These are phyloP conservation scores for Penicillium chermesinum DNA, from an alignment of 495 filamentous ascomycete species.

Conservation along the genomic window DNA sequence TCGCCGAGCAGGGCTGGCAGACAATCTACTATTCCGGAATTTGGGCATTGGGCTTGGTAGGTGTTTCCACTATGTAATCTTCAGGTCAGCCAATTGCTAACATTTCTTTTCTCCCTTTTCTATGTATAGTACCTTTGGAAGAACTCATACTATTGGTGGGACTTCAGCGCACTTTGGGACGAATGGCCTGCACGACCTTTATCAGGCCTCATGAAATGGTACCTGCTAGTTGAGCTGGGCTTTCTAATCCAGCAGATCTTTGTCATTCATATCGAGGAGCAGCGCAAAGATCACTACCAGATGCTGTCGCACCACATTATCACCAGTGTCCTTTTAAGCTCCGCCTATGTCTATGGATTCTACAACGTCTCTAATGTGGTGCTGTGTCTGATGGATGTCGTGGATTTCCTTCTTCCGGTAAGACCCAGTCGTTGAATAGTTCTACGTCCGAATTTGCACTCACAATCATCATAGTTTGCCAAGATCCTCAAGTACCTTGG, in stretches of 20 bases:
- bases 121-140: slow-evolving; percentile 84
- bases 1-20: slow-evolving; percentile 93
- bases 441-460: not conserved
- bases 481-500: slow-evolving; percentile 91
- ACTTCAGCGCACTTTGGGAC: slow-evolving; percentile 74
- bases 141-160: slow-evolving; percentile 71
- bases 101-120: not conserved
- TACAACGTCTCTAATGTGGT: slow-evolving; percentile 86
- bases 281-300: slow-evolving; percentile 89
- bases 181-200: slow-evolving; percentile 75
- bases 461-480: slow-evolving; percentile 55
- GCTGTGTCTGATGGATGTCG: slow-evolving; percentile 87
- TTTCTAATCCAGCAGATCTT: slow-evolving; percentile 95
- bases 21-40: slow-evolving; percentile 71
- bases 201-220: slow-evolving; percentile 72
- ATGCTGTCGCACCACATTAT: slow-evolving; percentile 95
- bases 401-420: slow-evolving; percentile 84
- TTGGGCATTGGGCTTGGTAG: slow-evolving; percentile 80
- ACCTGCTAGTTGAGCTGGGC: slow-evolving; percentile 83
- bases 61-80: slow-evolving; percentile 27
- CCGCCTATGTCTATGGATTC: slow-evolving; percentile 77
- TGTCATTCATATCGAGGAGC: slow-evolving; percentile 89
- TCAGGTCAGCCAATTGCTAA: not conserved
- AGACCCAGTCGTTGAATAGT: slow-evolving; percentile 24
- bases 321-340: slow-evolving; percentile 72